Conservation (phyloP, 768 basidiomycete genomes). For the Naganishia antarctica region DNA sequence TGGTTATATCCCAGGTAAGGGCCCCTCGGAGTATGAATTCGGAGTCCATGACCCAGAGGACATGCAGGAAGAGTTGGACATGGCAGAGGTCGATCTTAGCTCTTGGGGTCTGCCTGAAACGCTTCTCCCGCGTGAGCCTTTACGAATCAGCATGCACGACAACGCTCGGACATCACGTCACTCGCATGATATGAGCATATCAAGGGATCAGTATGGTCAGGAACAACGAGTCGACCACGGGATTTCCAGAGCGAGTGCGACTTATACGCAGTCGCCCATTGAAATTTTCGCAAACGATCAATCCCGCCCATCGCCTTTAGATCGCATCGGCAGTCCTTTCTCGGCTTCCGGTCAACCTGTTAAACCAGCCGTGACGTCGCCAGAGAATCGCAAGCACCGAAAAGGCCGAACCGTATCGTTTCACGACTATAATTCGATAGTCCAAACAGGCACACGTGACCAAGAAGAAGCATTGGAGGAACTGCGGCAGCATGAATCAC, state of each 20-base stretch:
- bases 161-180: no score
- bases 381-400: not conserved
- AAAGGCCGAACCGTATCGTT: slow-evolving; percentile 26
- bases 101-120: slow-evolving; percentile 27
- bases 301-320: no score
- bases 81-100: slow-evolving; percentile 26
- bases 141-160: no score
- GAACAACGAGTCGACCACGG: no score
- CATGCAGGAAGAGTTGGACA: slow-evolving; percentile 12
- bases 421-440: slow-evolving; percentile 27
- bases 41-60: not conserved
- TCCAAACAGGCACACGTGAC: not conserved
- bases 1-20: slow-evolving; percentile 9
- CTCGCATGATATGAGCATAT: no score
- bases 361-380: slow-evolving; percentile 14
- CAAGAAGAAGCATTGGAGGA: not conserved
- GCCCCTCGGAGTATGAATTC: not conserved
- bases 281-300: no score
- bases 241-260: not conserved
- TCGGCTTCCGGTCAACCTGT: no score
- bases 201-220: no score
- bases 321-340: no score
- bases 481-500: not conserved
- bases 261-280: no score
- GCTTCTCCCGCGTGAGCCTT: not conserved